Evolutionary conservation across 1,139 yeast species (phyloP).

Genomic region (Pichia sp.): DNA sequence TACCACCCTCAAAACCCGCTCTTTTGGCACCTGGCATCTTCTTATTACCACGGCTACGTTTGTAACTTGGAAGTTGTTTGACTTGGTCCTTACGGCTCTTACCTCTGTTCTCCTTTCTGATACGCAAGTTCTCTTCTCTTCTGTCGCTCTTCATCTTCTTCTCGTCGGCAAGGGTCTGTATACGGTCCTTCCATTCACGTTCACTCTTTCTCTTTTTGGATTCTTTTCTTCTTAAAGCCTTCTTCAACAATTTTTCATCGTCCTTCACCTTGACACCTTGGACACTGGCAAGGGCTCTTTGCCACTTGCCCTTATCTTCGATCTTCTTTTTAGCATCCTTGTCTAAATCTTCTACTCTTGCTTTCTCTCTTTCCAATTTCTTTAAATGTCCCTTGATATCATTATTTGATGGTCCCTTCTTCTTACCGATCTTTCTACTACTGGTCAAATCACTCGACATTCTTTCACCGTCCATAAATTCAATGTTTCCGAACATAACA

Average conservation of each 20-base stretch:
- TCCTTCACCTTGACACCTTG: constrained; percentile 89
- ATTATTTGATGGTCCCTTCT: constrained; percentile 82
- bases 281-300: constrained; percentile 75
- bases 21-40: constrained; percentile 40
- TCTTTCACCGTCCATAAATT: constrained; percentile 78
- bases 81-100: constrained; percentile 65
- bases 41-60: constrained; percentile 37
- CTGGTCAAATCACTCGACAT: constrained; percentile 74
- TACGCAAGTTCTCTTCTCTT: constrained; percentile 85
- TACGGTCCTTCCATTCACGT: constrained; percentile 84
- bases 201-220: constrained; percentile 78
- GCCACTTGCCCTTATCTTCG: constrained; percentile 82
- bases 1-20: constrained; percentile 56
- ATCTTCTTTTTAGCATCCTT: constrained; percentile 60
- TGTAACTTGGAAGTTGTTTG: constrained; percentile 63
- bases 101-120: constrained; percentile 79
- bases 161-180: constrained; percentile 71
- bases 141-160: constrained; percentile 76
- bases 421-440: constrained; percentile 56
- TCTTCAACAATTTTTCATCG: constrained; percentile 83
- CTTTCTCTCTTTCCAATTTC: constrained; percentile 72
- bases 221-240: constrained; percentile 82
- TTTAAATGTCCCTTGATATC: constrained; percentile 83
- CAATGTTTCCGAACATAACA: constrained; percentile 79
- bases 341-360: constrained; percentile 57